Evolutionary conservation across 192 early-diverging fungal species (phyloP).

Genomic region (Podila clonocystis): DNA sequence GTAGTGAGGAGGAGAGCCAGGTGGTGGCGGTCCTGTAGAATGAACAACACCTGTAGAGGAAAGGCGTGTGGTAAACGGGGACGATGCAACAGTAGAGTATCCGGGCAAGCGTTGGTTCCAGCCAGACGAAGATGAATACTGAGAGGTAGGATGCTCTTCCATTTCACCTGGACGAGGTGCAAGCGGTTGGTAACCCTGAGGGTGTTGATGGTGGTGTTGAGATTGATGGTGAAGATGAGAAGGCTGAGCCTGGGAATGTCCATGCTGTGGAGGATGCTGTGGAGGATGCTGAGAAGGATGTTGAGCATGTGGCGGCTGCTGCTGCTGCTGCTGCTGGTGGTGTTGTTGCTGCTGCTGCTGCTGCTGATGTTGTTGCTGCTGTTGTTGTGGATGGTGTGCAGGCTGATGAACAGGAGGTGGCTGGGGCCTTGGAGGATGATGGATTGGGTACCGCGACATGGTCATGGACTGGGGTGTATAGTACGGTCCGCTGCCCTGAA

Average conservation of each 20-base stretch:
- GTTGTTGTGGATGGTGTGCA: background rate
- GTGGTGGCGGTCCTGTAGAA: conserved; percentile 21
- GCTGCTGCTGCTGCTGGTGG: background rate
- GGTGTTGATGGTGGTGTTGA: conserved; percentile 33
- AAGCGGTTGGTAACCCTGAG: conserved; percentile 16
- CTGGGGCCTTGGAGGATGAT: conserved; percentile 11
- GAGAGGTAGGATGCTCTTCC: conserved; percentile 34
- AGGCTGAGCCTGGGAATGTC: conserved; percentile 1
- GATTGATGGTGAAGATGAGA: conserved; percentile 12
- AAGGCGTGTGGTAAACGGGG: conserved; percentile 30
- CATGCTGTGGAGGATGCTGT: background rate
- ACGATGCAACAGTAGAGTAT: conserved; percentile 34
- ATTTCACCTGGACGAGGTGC: conserved; percentile 24
- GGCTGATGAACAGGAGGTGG: conserved; percentile 10
- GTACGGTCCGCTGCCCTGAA: conserved; percentile 24
- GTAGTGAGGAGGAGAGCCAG: conserved; percentile 23
- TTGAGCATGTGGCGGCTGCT: background rate
- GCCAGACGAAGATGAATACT: conserved; percentile 39
- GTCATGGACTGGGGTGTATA: conserved; percentile 36
- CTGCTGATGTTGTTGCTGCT: conserved; percentile 16
- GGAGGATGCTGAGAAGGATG: background rate
- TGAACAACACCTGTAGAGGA: conserved; percentile 46
- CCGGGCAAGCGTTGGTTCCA: conserved; percentile 47
- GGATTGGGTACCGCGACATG: conserved; percentile 43
- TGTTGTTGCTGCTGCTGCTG: conserved; percentile 17